These are phyloP conservation scores for Ophiocordyceps camponoti-floridani DNA, from an alignment of 2,329 filamentous ascomycete genomes.

Conservation along the genomic window DNA sequence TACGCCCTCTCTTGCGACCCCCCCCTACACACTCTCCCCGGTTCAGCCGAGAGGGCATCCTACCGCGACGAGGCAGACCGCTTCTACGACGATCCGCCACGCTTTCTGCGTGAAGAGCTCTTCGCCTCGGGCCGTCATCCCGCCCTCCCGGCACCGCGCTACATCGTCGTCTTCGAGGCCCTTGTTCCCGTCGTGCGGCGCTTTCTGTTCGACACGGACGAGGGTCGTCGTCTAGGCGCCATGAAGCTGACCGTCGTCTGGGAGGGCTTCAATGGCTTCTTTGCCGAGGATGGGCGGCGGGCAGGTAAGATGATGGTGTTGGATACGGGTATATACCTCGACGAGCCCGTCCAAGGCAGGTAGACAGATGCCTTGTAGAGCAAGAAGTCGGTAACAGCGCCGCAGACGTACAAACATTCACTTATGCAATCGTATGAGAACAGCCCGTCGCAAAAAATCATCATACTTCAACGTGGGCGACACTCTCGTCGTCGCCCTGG, in stretches of 20 bases:
- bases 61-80: slow-evolving; percentile 85
- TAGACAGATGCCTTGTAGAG: no score
- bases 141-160: slow-evolving; percentile 25
- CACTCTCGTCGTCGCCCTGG: not conserved
- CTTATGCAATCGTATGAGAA: no score
- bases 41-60: slow-evolving; percentile 36
- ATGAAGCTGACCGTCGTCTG: slow-evolving; percentile 27
- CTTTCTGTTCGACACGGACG: slow-evolving; percentile 21
- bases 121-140: slow-evolving; percentile 12
- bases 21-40: slow-evolving; percentile 48
- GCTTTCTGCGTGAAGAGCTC: slow-evolving; percentile 39
- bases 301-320: slow-evolving; percentile 40
- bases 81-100: slow-evolving; percentile 54
- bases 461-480: not conserved
- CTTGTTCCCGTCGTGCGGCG: slow-evolving; percentile 27
- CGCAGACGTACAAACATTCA: no score
- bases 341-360: not conserved
- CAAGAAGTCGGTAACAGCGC: no score
- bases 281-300: slow-evolving; percentile 43
- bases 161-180: slow-evolving; percentile 43
- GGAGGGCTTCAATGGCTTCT: slow-evolving; percentile 41
- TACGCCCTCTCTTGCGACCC: slow-evolving; percentile 87
- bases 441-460: no score
- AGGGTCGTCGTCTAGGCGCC: slow-evolving; percentile 23
- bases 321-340: slow-evolving; percentile 25